phyloP scores from a whole-genome alignment of 2,329 filamentous ascomycete species.

The Plenodomus lindquistii region DNA sequence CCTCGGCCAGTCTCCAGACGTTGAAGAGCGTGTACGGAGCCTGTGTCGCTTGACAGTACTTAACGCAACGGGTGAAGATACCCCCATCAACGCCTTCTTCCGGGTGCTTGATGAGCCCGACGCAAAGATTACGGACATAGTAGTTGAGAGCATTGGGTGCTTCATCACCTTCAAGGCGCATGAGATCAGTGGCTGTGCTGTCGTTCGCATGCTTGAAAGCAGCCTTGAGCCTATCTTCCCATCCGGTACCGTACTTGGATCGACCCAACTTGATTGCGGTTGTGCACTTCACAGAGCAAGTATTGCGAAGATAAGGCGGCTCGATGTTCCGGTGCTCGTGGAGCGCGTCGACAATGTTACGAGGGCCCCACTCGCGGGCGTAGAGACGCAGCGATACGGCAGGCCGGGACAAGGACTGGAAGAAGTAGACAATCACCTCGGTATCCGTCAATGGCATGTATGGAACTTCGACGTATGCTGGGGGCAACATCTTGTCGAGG shows the following conservation, averaged over 20 bases:
- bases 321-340: slow-evolving; percentile 29
- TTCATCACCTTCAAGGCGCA: slow-evolving; percentile 12
- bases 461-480: slow-evolving; percentile 18
- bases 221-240: slow-evolving; percentile 9
- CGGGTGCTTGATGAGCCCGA: slow-evolving; percentile 23
- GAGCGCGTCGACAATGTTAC: slow-evolving; percentile 20
- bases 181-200: slow-evolving; percentile 24
- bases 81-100: slow-evolving; percentile 12
- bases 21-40: slow-evolving; percentile 15
- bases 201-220: slow-evolving; percentile 16
- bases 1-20: slow-evolving; percentile 15
- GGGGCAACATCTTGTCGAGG: slow-evolving; percentile 18
- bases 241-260: slow-evolving; percentile 15
- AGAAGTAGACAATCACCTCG: slow-evolving; percentile 40
- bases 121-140: slow-evolving; percentile 16
- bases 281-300: slow-evolving; percentile 33
- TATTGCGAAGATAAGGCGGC: slow-evolving; percentile 35
- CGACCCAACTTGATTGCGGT: slow-evolving; percentile 25
- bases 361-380: slow-evolving; percentile 27
- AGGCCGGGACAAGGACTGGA: slow-evolving; percentile 28
- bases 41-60: slow-evolving; percentile 24
- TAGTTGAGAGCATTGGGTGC: slow-evolving; percentile 8
- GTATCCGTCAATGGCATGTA: slow-evolving; percentile 30
- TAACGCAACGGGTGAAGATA: slow-evolving; percentile 34
- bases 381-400: slow-evolving; percentile 32